phyloP scores from a whole-genome alignment of 2,329 filamentous ascomycete genomes.

The Ceratocystis destructans region DNA sequence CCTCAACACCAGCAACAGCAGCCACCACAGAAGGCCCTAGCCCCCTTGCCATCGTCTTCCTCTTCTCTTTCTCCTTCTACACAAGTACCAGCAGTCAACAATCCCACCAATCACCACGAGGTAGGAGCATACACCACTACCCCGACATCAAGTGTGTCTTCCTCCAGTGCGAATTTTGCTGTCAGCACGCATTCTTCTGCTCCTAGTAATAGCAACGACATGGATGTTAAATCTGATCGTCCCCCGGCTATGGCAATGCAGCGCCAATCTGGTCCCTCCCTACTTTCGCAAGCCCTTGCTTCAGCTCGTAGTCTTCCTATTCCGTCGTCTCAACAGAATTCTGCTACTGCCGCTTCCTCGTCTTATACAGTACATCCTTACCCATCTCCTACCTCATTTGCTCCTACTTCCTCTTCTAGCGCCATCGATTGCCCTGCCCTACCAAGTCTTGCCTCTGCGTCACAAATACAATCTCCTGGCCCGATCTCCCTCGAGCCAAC shows the following conservation, averaged over 20 bases:
- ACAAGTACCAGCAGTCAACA: neutral
- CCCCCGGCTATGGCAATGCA: slow-evolving; percentile 29
- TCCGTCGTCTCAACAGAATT: slow-evolving; percentile 20
- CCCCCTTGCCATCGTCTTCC: neutral
- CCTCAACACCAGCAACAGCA: slow-evolving; percentile 1
- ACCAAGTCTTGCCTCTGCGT: slow-evolving; percentile 1
- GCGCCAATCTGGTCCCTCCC: slow-evolving; percentile 38
- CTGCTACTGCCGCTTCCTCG: slow-evolving; percentile 1
- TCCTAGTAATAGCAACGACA: neutral
- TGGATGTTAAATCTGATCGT: slow-evolving; percentile 30
- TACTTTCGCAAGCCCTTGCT: slow-evolving; percentile 45
- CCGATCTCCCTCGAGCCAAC: neutral
- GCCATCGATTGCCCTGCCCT: neutral
- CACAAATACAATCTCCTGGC: neutral
- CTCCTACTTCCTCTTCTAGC: slow-evolving; percentile 1
- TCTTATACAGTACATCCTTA: slow-evolving; percentile 13
- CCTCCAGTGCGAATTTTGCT: neutral
- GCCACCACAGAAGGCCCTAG: neutral
- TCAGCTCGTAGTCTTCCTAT: slow-evolving; percentile 40
- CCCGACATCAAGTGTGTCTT: neutral
- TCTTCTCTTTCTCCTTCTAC: slow-evolving; percentile 4
- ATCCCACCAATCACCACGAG: slow-evolving; percentile 5
- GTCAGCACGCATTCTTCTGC: neutral
- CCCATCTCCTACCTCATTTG: slow-evolving; percentile 10
- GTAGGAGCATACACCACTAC: neutral